Evolutionary conservation across 306 rosid species (phyloP), one percentile per base, ranked within the genome.

Genomic region (Prinsepia uniflora): DNA sequence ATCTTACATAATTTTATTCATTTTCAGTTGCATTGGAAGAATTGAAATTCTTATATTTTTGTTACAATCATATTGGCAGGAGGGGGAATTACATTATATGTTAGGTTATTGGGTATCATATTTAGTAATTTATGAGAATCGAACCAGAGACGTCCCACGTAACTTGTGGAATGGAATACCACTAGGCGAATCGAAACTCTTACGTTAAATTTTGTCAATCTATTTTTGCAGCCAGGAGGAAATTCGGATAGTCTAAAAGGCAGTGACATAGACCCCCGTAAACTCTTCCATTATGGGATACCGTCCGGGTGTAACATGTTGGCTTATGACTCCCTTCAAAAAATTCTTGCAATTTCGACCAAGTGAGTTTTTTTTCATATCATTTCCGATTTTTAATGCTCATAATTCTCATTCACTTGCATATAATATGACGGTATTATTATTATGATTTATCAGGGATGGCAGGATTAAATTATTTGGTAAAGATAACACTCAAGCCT

Each of bases 401-500:
- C 0, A 11, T 30, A 30, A 30, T 22, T 22, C 2, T 18, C 39
- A 0, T n/a, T 3, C 49, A 24, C 44, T 3, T 49, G 12, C 12
- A 13, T 45, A 62, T 40, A 30, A 39, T 36, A 46, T 66, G 40
- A 62, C 65, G 47, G 14, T 46, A 64, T 42, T 36, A 39, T 8
- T 62, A 56, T 14, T 49, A 6, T 6, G 36, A 30, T 30, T 30
- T 52, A 7, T 55, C 80, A 93, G 98, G 70, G 90, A 93, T 86
- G 98, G 98, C 46, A 79, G 89, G 19, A 86, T 89, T 55, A 93
- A 93, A 72, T 83, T 93, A 55, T 88, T 84, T 76, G 97, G 97
- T 39, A 84, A 75, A 78, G 85, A 84, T 73, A 93, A 90, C 75
- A 73, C 92, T 56, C 96, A 90, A 71, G 84, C 76, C 54, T 77